Evolutionary conservation across 2,329 filamentous ascomycete genomes (phyloP), one percentile per base, ranked within the genome.

Genomic region (Fonsecaea pugnacius): DNA sequence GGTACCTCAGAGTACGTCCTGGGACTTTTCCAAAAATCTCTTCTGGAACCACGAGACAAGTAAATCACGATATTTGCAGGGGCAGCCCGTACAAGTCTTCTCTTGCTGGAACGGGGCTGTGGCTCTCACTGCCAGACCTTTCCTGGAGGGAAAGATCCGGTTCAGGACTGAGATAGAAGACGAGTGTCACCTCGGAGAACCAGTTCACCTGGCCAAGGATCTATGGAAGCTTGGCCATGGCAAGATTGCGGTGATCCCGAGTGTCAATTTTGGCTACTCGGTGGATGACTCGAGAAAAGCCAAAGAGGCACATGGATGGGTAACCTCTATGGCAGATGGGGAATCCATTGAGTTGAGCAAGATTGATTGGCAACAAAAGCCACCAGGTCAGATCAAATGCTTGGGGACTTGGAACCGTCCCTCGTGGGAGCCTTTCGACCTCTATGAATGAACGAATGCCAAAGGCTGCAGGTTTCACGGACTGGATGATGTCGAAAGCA

Each of bases 31-130:
- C 0, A 79, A 79, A 77, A 78, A 84, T 58, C 74, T 86, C 2
- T 87, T 88, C 69, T 83, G 80, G 78, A 83, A 83, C 68, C 77
- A 84, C 32, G 70, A 73, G 0, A 72, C 71, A 0, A 73, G 80
- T 3, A 74, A 68, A 9, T 55, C 63, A 2, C 73, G 79, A 3
- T 79, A 79, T 59, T 52, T 66, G 0, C 65, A 65, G 0, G 72
- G 75, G 27, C 72, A 74, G n/a, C 84, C 85, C 0, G 83, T 87
- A 64, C 86, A 87, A 71, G 85, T 87, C 0, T 87, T 85, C 64
- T 73, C 84, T 0, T 88, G 86, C 72, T 87, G 85, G 85, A 87
- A 87, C 64, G 86, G 85, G 2, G 83, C 81, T 0, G 77, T 78
- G 0, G 79, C 78, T 0, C 80, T 87, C 58, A 75, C 74, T 0